Conservation (phyloP, 2,329 filamentous ascomycete species). For the Nannizziopsis arthrosporioides region DNA sequence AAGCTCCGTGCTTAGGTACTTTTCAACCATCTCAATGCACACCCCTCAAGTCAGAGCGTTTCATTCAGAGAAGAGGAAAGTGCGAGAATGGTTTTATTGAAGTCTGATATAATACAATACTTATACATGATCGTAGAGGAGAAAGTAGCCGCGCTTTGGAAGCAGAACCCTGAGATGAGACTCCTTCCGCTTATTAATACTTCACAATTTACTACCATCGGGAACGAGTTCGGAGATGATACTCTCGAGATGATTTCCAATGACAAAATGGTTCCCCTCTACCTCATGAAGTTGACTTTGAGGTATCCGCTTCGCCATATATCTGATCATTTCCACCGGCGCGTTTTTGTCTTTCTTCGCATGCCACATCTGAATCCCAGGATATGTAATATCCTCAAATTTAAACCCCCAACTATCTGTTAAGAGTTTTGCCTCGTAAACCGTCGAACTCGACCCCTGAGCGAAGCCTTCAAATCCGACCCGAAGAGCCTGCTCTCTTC, state of each 20-base stretch:
- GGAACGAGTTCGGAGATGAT: slow-evolving; percentile 5
- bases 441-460: slow-evolving; percentile 19
- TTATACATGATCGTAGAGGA: too few relatives aligned
- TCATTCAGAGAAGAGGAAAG: too few relatives aligned
- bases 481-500: slow-evolving; percentile 13
- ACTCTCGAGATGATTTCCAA: slow-evolving; percentile 4
- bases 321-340: slow-evolving; percentile 26
- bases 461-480: slow-evolving; percentile 21
- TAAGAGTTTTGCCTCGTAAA: slow-evolving; percentile 22
- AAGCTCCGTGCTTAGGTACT: too few relatives aligned
- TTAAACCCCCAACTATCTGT: slow-evolving; percentile 22
- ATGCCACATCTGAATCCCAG: slow-evolving; percentile 21
- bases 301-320: slow-evolving; percentile 28
- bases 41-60: too few relatives aligned
- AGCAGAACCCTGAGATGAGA: too few relatives aligned
- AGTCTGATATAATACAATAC: too few relatives aligned
- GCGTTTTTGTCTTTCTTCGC: slow-evolving; percentile 22
- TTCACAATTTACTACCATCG: neutral
- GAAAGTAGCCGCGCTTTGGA: too few relatives aligned
- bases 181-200: neutral
- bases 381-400: slow-evolving; percentile 20
- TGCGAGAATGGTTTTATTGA: too few relatives aligned
- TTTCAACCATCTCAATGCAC: too few relatives aligned
- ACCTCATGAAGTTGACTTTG: slow-evolving; percentile 26
- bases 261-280: slow-evolving; percentile 17